These are phyloP conservation scores for Porcisia deanei DNA, from an alignment of 208 protist genomes.

Conservation along the genomic window DNA sequence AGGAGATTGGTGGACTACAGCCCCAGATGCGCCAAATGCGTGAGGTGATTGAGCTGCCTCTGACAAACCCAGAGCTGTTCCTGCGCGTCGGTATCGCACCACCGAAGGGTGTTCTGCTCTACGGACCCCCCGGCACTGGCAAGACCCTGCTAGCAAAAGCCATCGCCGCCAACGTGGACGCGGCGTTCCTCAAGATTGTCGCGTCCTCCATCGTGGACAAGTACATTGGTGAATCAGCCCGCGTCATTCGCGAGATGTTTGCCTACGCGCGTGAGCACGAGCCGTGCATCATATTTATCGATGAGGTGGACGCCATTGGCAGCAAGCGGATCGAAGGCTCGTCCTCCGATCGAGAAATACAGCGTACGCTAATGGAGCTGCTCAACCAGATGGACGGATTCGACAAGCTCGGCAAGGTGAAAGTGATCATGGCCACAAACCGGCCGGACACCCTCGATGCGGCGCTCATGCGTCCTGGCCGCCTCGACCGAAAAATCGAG, in stretches of 20 bases:
- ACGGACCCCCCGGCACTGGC: constrained; percentile 97
- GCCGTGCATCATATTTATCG: constrained; percentile 99
- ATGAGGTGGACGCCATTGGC: constrained; percentile 99
- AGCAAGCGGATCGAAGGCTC: constrained; percentile 99
- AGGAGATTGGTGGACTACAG: constrained; percentile 97
- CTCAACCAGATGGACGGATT: constrained; percentile 99
- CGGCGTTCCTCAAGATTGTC: constrained; percentile 99
- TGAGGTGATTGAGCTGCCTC: constrained; percentile 99
- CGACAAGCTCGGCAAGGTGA: constrained; percentile 97
- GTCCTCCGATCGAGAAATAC: constrained; percentile 98
- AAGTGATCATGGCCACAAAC: constrained; percentile 99
- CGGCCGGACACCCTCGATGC: constrained; percentile 96
- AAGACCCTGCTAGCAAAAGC: constrained; percentile 98
- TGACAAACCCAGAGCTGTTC: constrained; percentile 99
- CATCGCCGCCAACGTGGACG: constrained; percentile 98
- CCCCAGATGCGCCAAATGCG: constrained; percentile 99
- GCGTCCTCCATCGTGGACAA: constrained; percentile 99
- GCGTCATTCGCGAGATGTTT: constrained; percentile 99
- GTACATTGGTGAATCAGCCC: constrained; percentile 99
- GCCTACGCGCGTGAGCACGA: constrained; percentile 97
- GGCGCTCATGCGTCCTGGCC: constrained; percentile 97
- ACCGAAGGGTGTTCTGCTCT: constrained; percentile 99
- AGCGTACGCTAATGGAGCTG: constrained; percentile 99
- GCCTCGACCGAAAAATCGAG: constrained; percentile 97
- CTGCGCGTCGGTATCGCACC: constrained; percentile 98